Evolutionary conservation across 371 early-diverging fungal species (phyloP).

Genomic region (Mucor racemosus): DNA sequence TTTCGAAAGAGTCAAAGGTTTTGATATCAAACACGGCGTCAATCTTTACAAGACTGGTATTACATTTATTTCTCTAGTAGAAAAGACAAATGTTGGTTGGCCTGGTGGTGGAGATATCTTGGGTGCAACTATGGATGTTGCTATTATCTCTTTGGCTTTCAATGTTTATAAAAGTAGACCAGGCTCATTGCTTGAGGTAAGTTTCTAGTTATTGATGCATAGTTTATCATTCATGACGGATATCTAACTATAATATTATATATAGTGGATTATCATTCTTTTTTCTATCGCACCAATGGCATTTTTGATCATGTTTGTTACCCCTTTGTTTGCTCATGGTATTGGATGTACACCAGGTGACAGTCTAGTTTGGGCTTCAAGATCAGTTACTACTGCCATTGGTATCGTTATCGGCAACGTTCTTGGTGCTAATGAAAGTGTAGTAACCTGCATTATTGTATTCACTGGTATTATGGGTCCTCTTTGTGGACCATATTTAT

Average conservation of each 20-base stretch:
- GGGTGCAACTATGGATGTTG: constrained; percentile 32
- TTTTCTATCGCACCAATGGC: constrained; percentile 27
- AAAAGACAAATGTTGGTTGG: constrained; percentile 32
- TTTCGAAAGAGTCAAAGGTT: constrained; percentile 32
- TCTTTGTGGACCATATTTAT: constrained; percentile 23
- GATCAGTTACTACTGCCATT: constrained; percentile 44
- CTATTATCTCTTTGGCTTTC: constrained; percentile 37
- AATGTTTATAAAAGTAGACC: constrained; percentile 36
- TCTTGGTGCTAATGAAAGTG: constrained; percentile 31
- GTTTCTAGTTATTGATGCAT: neutral
- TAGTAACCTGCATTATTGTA: constrained; percentile 34
- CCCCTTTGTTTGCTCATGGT: constrained; percentile 39
- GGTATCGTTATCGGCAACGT: constrained; percentile 39
- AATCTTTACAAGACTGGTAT: constrained; percentile 19
- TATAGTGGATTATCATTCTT: constrained; percentile 25
- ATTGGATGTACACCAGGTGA: constrained; percentile 31
- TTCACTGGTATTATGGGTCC: constrained; percentile 41
- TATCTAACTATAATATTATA: neutral
- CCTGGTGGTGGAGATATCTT: constrained; percentile 42
- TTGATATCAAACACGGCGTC: constrained; percentile 24
- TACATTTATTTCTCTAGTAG: constrained; percentile 24
- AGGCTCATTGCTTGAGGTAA: constrained; percentile 23
- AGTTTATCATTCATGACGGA: neutral
- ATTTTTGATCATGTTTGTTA: constrained; percentile 33
- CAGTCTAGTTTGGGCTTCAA: constrained; percentile 29